Conservation (phyloP, 2,329 filamentous ascomycete species). For the Aspergillus pseudoviridinutans region DNA sequence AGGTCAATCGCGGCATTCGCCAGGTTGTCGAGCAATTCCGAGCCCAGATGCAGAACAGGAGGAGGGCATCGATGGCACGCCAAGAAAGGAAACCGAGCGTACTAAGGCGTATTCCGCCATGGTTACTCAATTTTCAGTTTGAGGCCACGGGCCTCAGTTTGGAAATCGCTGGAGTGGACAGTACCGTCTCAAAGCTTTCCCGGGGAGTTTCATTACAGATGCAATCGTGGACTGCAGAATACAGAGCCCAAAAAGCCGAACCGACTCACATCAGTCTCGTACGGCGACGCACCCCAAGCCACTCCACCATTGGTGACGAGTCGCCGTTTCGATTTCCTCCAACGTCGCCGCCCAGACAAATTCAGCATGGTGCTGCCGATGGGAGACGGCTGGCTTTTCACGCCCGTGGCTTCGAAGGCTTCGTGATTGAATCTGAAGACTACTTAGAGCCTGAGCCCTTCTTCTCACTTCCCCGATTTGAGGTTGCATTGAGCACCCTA, state of each 20-base stretch:
- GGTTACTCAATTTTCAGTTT: conserved; percentile 79
- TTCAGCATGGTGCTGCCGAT: conserved; percentile 55
- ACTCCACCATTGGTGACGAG: conserved; percentile 65
- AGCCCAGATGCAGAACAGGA: conserved; percentile 60
- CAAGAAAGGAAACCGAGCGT: conserved; percentile 60
- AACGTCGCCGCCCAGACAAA: conserved; percentile 45
- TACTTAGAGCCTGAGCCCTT: conserved; percentile 83
- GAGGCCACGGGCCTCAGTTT: conserved; percentile 86
- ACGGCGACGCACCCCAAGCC: conserved; percentile 70
- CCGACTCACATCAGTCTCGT: conserved; percentile 40
- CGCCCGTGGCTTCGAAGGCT: conserved; percentile 78
- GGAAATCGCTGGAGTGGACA: conserved; percentile 85
- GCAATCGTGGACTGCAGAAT: conserved; percentile 83
- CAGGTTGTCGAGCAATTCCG: conserved; percentile 85
- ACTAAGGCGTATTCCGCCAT: conserved; percentile 72
- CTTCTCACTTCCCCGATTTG: conserved; percentile 77
- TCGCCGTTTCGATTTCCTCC: conserved; percentile 50
- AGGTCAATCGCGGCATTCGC: conserved; percentile 87
- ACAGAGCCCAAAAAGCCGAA: conserved; percentile 75
- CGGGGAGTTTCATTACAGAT: conserved; percentile 82
- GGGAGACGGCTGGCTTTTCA: conserved; percentile 78
- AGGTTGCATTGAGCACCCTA: conserved; percentile 77
- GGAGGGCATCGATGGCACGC: conserved; percentile 51
- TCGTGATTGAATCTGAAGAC: conserved; percentile 83
- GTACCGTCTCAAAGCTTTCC: conserved; percentile 74